Evolutionary conservation across 345 rosid genomes (phyloP).

Genomic region (Gossypium thurberi): DNA sequence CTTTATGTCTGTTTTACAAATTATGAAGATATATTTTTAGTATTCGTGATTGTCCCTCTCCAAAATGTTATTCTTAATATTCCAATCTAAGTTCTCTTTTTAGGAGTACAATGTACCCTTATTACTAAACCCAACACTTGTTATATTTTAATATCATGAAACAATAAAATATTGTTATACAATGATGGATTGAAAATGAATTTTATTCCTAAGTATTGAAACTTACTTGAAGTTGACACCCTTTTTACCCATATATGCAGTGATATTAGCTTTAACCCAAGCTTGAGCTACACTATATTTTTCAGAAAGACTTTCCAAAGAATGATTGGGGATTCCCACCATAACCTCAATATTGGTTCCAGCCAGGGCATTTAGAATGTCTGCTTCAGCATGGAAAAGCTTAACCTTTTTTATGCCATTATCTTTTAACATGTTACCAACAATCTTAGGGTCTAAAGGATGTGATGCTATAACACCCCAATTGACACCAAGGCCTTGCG

Average conservation of each 20-base stretch:
- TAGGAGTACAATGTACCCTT: no score
- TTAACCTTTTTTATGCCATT: slow-evolving; percentile 30
- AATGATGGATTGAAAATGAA: no score
- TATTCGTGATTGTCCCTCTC: no score
- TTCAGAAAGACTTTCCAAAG: slow-evolving; percentile 26
- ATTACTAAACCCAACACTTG: no score
- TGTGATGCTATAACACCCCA: slow-evolving; percentile 78
- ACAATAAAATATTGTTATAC: no score
- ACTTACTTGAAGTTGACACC: slow-evolving; percentile 61
- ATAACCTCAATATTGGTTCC: slow-evolving; percentile 63
- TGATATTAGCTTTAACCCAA: slow-evolving; percentile 73
- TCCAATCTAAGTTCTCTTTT: no score
- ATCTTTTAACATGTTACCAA: slow-evolving; percentile 47
- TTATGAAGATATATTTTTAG: no score
- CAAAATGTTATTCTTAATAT: no score
- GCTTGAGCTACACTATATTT: slow-evolving; percentile 38
- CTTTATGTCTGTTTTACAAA: no score
- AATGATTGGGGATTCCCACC: slow-evolving; percentile 70
- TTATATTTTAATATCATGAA: no score
- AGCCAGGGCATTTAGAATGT: slow-evolving; percentile 33
- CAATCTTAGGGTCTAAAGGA: slow-evolving; percentile 43
- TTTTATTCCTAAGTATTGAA: no score
- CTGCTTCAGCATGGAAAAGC: slow-evolving; percentile 58
- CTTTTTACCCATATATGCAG: slow-evolving; percentile 29
- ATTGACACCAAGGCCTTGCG: slow-evolving; percentile 52